Evolutionary conservation across 129 eudicot genomes (phyloP).

Genomic region (Escallonia herrerae): DNA sequence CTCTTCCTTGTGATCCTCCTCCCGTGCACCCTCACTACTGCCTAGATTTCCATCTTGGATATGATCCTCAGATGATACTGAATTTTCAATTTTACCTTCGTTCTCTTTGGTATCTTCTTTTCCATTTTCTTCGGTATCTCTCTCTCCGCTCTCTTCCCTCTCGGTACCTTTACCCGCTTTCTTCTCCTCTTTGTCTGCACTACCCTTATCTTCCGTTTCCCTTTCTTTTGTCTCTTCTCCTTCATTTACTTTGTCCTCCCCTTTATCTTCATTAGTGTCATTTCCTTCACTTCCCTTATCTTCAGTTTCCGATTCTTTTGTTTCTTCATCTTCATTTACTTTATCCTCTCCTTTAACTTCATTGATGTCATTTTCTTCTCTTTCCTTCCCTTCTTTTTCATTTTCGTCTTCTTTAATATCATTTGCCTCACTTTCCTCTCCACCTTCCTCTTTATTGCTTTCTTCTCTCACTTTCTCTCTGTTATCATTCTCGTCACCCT

Average conservation of each 20-base stretch:
- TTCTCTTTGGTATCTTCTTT: neutral
- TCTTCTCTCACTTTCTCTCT: constrained; percentile 17
- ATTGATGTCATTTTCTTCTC: constrained; percentile 13
- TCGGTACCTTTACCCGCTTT: neutral
- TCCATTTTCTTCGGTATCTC: neutral
- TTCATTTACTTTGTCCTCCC: constrained; percentile 14
- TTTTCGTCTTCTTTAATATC: constrained; percentile 1
- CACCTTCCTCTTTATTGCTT: constrained; percentile 18
- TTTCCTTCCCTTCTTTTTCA: constrained; percentile 17
- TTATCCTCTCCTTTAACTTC: constrained; percentile 1
- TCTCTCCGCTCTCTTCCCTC: no score
- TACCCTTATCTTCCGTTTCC: constrained; percentile 14
- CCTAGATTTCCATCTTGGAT: constrained; percentile 24
- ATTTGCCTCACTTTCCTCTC: neutral
- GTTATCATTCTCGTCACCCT: constrained; percentile 7
- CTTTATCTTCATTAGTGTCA: neutral
- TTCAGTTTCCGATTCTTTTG: neutral
- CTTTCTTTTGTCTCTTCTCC: constrained; percentile 9
- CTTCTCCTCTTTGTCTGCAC: neutral
- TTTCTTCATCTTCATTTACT: neutral
- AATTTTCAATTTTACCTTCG: neutral
- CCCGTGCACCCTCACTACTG: constrained; percentile 32
- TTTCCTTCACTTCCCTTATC: neutral
- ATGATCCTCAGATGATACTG: neutral
- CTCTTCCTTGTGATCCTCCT: constrained; percentile 36